Evolutionary conservation across 345 rosid genomes (phyloP).

Genomic region (Lumnitzera littorea): DNA sequence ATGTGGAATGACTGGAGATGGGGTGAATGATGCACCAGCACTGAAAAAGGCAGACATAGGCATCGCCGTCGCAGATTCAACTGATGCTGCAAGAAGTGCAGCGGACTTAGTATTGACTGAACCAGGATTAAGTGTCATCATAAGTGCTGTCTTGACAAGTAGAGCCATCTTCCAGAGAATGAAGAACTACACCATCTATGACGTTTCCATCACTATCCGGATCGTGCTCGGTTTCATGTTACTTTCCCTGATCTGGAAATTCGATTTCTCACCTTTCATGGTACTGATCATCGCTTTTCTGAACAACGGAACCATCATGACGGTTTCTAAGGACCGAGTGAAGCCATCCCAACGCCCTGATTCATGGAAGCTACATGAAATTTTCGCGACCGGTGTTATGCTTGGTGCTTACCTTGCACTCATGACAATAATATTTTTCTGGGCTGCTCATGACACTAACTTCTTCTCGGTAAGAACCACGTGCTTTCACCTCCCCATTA

Average conservation of each 20-base stretch:
- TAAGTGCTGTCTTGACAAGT: slow-evolving; percentile 26
- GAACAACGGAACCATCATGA: slow-evolving; percentile 30
- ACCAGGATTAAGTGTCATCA: slow-evolving; percentile 27
- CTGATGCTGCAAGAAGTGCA: slow-evolving; percentile 27
- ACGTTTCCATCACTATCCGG: slow-evolving; percentile 29
- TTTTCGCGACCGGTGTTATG: slow-evolving; percentile 22
- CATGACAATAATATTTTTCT: slow-evolving; percentile 24
- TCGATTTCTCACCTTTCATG: slow-evolving; percentile 29
- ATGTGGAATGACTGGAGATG: slow-evolving; percentile 31
- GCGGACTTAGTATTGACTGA: slow-evolving; percentile 24
- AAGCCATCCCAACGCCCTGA: slow-evolving; percentile 27
- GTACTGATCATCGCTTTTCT: slow-evolving; percentile 27
- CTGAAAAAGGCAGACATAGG: slow-evolving; percentile 29
- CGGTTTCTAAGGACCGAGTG: slow-evolving; percentile 28
- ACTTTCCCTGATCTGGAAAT: slow-evolving; percentile 23
- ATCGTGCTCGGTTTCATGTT: slow-evolving; percentile 27
- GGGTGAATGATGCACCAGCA: slow-evolving; percentile 30
- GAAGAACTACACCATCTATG: slow-evolving; percentile 31
- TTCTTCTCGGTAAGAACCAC: slow-evolving; percentile 15
- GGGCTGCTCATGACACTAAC: slow-evolving; percentile 12
- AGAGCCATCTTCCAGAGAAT: slow-evolving; percentile 27
- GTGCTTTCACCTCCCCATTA: no score
- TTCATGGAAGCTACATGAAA: slow-evolving; percentile 26
- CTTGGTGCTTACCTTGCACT: slow-evolving; percentile 26
- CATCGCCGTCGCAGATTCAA: slow-evolving; percentile 26